Conservation (phyloP, 495 filamentous ascomycete species). For the Tuber aestivum region DNA sequence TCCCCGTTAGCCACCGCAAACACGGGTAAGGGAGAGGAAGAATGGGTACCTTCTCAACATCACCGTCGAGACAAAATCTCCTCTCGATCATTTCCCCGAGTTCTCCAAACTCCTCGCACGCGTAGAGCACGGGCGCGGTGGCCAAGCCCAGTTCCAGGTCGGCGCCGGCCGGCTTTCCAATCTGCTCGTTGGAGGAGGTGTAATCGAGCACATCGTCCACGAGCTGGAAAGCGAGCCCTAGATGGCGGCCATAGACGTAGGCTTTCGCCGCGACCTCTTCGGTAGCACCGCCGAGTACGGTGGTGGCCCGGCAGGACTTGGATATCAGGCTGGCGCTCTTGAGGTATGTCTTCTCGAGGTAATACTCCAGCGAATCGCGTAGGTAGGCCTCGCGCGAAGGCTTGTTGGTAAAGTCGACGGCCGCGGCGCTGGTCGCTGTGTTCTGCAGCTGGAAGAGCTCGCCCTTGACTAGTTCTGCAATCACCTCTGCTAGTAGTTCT, state of each 20-base stretch:
- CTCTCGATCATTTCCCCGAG: slow-evolving; percentile 83
- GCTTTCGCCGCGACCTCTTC: slow-evolving; percentile 79
- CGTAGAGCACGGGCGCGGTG: slow-evolving; percentile 91
- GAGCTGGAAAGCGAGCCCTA: slow-evolving; percentile 94
- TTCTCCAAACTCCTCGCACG: slow-evolving; percentile 84
- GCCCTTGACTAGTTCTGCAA: slow-evolving; percentile 94
- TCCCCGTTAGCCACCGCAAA: slow-evolving; percentile 13
- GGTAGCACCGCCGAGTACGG: slow-evolving; percentile 71
- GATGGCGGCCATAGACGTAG: slow-evolving; percentile 83
- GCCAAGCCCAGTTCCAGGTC: slow-evolving; percentile 90
- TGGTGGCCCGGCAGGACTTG: slow-evolving; percentile 87
- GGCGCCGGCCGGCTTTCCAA: slow-evolving; percentile 91
- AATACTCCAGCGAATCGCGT: slow-evolving; percentile 82
- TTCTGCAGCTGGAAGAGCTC: slow-evolving; percentile 99
- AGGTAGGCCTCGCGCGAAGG: slow-evolving; percentile 52
- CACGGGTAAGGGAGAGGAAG: slow-evolving; percentile 10
- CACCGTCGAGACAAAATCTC: slow-evolving; percentile 77
- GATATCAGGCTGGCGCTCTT: slow-evolving; percentile 94
- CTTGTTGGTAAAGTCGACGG: slow-evolving; percentile 50
- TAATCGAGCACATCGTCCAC: slow-evolving; percentile 99
- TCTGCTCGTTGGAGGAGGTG: slow-evolving; percentile 70
- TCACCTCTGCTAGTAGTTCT: slow-evolving; percentile 89
- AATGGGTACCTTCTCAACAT: slow-evolving; percentile 63
- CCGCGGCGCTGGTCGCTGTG: slow-evolving; percentile 50
- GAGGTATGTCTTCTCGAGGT: slow-evolving; percentile 97